A percentile compares a stretch with the other conserved stretches of the same genome.
phyloP scores from a whole-genome alignment of 2,329 filamentous ascomycete genomes.

The Colletotrichum trifolii region DNA sequence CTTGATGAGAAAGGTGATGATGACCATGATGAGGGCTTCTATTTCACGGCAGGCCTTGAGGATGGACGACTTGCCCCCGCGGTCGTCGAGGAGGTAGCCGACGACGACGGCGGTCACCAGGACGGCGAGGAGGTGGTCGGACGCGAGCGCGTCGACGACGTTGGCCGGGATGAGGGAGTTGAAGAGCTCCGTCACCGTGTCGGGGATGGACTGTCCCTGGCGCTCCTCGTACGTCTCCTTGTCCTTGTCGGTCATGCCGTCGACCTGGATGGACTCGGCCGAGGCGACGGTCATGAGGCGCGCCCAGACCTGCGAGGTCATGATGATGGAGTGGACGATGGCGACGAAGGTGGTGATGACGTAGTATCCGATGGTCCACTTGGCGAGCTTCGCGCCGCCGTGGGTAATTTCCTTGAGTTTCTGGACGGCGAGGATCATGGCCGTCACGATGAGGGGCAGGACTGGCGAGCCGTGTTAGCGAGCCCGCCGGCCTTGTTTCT shows the following conservation, averaged over 20 bases:
- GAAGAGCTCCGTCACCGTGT: constrained; percentile 60
- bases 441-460: constrained; percentile 61
- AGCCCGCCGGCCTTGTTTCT: too few relatives aligned
- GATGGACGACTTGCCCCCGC: constrained; percentile 49
- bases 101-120: constrained; percentile 59
- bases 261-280: constrained; percentile 45
- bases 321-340: constrained; percentile 57
- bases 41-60: constrained; percentile 58
- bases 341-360: constrained; percentile 61
- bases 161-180: constrained; percentile 62
- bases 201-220: constrained; percentile 48
- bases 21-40: constrained; percentile 57
- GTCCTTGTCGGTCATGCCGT: constrained; percentile 43
- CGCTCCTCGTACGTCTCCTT: constrained; percentile 47
- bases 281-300: constrained; percentile 54
- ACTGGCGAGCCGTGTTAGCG: constrained; percentile 46
- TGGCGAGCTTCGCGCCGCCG: constrained; percentile 56
- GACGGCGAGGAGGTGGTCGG: constrained; percentile 58
- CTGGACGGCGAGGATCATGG: constrained; percentile 63
- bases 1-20: constrained; percentile 61
- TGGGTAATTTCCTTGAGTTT: constrained; percentile 58
- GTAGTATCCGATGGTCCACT: constrained; percentile 62
- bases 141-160: constrained; percentile 57
- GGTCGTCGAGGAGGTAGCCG: constrained; percentile 56
- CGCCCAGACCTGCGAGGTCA: constrained; percentile 59